These are phyloP conservation scores for Tulasnella calospora DNA, from an alignment of 768 basidiomycete species.

Conservation along the genomic window DNA sequence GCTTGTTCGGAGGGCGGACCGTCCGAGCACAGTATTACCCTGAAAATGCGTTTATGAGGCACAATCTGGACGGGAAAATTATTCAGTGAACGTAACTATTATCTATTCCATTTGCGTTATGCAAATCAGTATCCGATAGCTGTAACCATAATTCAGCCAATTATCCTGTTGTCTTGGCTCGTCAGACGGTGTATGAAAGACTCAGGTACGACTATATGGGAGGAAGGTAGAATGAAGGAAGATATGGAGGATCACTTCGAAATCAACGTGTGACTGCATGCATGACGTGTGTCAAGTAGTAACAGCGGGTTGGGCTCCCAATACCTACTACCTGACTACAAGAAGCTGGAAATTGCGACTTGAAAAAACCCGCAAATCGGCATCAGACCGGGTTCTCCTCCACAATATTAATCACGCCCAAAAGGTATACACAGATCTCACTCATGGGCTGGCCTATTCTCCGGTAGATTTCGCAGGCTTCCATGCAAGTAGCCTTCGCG, in stretches of 20 bases:
- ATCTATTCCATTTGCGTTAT: neutral
- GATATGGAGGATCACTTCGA: too few relatives aligned
- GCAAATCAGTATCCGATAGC: neutral
- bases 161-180: neutral
- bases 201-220: too few relatives aligned
- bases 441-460: neutral
- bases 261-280: too few relatives aligned
- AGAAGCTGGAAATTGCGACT: too few relatives aligned
- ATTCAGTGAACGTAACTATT: neutral
- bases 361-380: too few relatives aligned
- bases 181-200: neutral
- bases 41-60: slow-evolving; percentile 44
- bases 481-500: neutral
- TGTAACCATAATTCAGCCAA: neutral
- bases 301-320: too few relatives aligned
- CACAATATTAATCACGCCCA: neutral
- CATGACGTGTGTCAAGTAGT: too few relatives aligned
- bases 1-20: slow-evolving; percentile 82
- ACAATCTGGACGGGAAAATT: neutral
- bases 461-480: neutral
- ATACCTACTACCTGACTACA: too few relatives aligned
- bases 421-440: neutral
- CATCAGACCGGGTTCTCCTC: too few relatives aligned
- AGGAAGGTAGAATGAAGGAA: too few relatives aligned
- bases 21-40: slow-evolving; percentile 80